Base-by-base conservation (phyloP, 1,139 yeast genomes). In the Saccharomyces hybrid region DNA sequence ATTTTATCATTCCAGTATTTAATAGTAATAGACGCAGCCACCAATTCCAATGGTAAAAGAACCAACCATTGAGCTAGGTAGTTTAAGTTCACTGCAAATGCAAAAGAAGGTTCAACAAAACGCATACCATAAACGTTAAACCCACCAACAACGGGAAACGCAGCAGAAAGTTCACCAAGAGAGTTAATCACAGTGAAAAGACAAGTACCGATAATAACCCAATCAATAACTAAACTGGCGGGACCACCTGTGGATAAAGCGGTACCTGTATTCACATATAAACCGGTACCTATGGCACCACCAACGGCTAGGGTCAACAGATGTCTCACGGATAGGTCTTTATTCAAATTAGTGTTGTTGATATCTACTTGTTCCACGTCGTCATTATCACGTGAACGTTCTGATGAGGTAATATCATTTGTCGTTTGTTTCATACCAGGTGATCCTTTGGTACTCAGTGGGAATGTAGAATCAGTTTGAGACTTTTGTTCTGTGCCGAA, bases 251-350 rank as follows among this genome's bases (percentile, higher is more conserved):
- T 73, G 55, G 73, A 71, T 60, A 85, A 74, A 8, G 88, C 84
- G 58, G 77, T 74, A 58, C 90, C 90, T 34, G 83, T 75, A 66
- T 86, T 86, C 47, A 84, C 81, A 63, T 75, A 78, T 72, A 82
- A 61, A 79, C 78, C 77, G 5, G 77, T 86, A 71, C 96, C 96
- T 59, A 88, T 86, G 53, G 89, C 79, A 59, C 95, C 95, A 66
- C 96, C 96, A 63, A 88, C 83, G 50, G 95, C 95, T 68, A 88
- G 84, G 88, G 88, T 86, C 66, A 85, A 86, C 62, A 88, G 77
- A 55, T 73, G 77, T 73, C 75, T 87, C 82, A 73, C 75, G 61
- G 83, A 83, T 55, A 87, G 76, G 47, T 80, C 76, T 67, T 88
- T 77, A 51, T 82, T 61, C 53, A 62, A n/a, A 11, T 55, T 55